phyloP scores from a whole-genome alignment of 495 filamentous ascomycete species.

The Clavariopsis aquatica region DNA sequence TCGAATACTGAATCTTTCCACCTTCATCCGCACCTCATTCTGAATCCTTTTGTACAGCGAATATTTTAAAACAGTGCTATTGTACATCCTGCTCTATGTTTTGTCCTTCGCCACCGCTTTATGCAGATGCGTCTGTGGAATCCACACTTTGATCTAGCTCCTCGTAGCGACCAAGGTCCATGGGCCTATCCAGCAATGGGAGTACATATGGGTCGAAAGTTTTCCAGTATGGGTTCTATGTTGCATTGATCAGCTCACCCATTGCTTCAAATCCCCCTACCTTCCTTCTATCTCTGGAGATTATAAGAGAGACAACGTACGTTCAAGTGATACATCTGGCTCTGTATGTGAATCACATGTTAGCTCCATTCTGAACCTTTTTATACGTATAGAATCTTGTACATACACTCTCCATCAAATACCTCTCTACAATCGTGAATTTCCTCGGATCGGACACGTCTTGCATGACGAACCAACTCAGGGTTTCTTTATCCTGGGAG shows the following conservation, averaged over 20 bases:
- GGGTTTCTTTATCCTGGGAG: conserved; percentile 65
- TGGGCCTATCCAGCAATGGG: conserved; percentile 63
- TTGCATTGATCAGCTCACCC: neutral
- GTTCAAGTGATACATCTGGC: conserved; percentile 62
- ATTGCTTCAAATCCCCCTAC: neutral
- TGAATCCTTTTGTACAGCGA: too few relatives aligned
- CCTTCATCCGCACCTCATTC: too few relatives aligned
- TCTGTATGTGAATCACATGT: conserved; percentile 39
- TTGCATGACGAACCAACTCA: conserved; percentile 71
- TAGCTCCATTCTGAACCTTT: conserved; percentile 15
- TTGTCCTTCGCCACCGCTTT: conserved; percentile 20
- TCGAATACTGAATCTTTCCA: too few relatives aligned
- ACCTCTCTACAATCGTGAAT: conserved; percentile 71
- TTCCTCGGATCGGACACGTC: conserved; percentile 61
- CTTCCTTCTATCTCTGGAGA: neutral
- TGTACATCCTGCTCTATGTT: conserved; percentile 17
- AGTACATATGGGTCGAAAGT: conserved; percentile 68
- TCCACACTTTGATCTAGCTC: conserved; percentile 52
- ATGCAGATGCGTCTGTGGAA: conserved; percentile 15
- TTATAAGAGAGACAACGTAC: too few relatives aligned
- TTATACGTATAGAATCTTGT: neutral
- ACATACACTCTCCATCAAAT: conserved; percentile 55
- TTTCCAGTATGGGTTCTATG: conserved; percentile 67
- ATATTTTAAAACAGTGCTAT: conserved; percentile 8
- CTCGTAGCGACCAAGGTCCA: conserved; percentile 64